These are phyloP conservation scores for Mentha longifolia DNA, from an alignment of 257 asterid species.

Conservation along the genomic window DNA sequence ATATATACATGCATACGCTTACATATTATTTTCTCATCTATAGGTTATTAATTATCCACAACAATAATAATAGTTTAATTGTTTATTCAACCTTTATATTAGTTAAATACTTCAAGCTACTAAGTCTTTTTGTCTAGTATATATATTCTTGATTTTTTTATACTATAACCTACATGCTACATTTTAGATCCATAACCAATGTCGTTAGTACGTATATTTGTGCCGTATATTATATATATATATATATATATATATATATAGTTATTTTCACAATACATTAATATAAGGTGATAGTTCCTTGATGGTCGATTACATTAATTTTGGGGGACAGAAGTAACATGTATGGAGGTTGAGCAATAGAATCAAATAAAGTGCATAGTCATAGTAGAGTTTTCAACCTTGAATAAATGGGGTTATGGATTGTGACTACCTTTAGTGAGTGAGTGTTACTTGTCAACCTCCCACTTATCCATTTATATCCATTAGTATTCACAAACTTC, in stretches of 20 bases:
- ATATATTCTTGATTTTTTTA: too few relatives aligned
- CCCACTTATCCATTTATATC: not conserved
- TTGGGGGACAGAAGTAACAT: slow-evolving; percentile 38
- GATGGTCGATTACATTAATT: not conserved
- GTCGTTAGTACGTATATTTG: not conserved
- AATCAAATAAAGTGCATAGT: slow-evolving; percentile 29
- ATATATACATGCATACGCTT: too few relatives aligned
- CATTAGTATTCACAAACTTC: not conserved
- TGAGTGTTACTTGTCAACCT: slow-evolving; percentile 21
- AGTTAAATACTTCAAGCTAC: not conserved
- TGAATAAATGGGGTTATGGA: slow-evolving; percentile 18
- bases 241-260: too few relatives aligned
- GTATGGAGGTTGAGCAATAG: slow-evolving; percentile 40
- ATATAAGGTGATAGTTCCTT: not conserved
- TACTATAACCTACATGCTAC: not conserved
- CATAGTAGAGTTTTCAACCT: slow-evolving; percentile 17
- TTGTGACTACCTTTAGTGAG: slow-evolving; percentile 21
- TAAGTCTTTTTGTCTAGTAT: too few relatives aligned
- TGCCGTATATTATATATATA: too few relatives aligned
- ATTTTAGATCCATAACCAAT: not conserved
- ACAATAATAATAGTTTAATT: not conserved
- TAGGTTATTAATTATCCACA: not conserved
- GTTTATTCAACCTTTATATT: not conserved
- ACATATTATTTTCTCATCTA: too few relatives aligned
- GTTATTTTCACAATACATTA: not conserved